Evolutionary conservation across 768 basidiomycete species (phyloP), one percentile per base, ranked within the genome.

Genomic region (Boletus rufocinnamomeus): DNA sequence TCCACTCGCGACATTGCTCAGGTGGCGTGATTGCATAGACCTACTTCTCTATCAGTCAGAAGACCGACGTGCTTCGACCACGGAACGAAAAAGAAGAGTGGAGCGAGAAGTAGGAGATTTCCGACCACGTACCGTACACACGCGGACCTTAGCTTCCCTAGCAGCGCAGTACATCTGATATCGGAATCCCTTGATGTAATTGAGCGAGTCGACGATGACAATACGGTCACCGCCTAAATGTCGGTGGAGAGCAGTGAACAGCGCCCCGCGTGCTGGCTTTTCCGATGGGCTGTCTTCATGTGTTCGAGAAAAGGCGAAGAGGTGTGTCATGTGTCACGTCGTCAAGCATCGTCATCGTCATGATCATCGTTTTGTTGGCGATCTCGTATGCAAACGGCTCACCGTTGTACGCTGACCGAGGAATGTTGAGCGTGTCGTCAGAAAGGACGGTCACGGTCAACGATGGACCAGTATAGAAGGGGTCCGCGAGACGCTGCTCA

Each of bases 141-240:
- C 85, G 35, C 95, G 80, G 28, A 93, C 79, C 64, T 88, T 89
- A 63, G 87, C 82, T 69, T 99, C 97, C 52, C 94, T 79, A 6
- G 95, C 95, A 1, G 93, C 92, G 69, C 96, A 98, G 70, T 98
- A 97, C 77, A 99, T 87, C 72, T 99, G 97, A 74, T 99, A 99
- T 32, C 97, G 86, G 70, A 94, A 97, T 13, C 96, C 96, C 72
- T 99, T 98, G 81, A 98, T 98, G 74, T 99, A 98, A 69, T 98
- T 98, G 64, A 91, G 82, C 16, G 88, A 85, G 69, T 99, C 97
- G 60, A 95, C 82, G 63, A 99, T 90, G 57, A 97, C 80, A 66
- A 98, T 84, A 0, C 85, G 89, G 66, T 91, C 86, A 37, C 74
- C 72, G 25, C 82, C 79, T 62, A 99, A 80, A 35, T 83, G 80